Evolutionary conservation across 164 flowering plant genomes (phyloP).

Genomic region (Umbilicus rupestris): DNA sequence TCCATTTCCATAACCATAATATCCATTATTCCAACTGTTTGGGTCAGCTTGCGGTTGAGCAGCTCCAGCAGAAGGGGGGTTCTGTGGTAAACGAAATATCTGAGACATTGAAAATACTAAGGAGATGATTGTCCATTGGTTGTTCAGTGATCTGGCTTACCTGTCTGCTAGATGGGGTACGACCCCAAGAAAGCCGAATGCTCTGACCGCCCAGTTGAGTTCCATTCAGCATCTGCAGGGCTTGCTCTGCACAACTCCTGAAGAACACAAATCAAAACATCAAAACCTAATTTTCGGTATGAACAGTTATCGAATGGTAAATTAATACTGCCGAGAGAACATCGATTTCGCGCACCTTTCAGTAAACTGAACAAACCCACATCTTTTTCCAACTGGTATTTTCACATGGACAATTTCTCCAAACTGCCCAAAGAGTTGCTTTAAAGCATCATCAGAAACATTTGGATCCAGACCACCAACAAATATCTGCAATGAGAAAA

Average conservation of each 20-base stretch:
- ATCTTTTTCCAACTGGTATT: conserved; percentile 77
- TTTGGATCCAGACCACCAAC: conserved; percentile 73
- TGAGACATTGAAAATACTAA: neutral
- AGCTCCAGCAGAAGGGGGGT: conserved; percentile 11
- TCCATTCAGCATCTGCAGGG: conserved; percentile 57
- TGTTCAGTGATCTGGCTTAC: conserved; percentile 13
- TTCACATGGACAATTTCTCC: conserved; percentile 76
- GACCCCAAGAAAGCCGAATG: conserved; percentile 84
- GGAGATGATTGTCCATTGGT: neutral
- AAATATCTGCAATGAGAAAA: conserved; percentile 54
- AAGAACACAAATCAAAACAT: neutral
- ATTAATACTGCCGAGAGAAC: neutral
- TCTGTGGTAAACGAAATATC: conserved; percentile 3
- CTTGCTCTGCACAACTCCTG: conserved; percentile 76
- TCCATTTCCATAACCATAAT: conserved; percentile 55
- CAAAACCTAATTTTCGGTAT: neutral
- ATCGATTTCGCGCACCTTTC: conserved; percentile 39
- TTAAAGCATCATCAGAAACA: conserved; percentile 66
- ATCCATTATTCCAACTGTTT: conserved; percentile 54
- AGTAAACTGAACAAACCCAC: conserved; percentile 89
- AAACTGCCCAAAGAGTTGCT: conserved; percentile 53
- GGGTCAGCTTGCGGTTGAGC: conserved; percentile 32
- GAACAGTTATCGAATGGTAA: neutral
- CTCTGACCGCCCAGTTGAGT: conserved; percentile 54
- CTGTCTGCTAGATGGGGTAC: conserved; percentile 72